Base-by-base conservation (phyloP, 2,329 filamentous ascomycete species). In the Colletotrichum horii region DNA sequence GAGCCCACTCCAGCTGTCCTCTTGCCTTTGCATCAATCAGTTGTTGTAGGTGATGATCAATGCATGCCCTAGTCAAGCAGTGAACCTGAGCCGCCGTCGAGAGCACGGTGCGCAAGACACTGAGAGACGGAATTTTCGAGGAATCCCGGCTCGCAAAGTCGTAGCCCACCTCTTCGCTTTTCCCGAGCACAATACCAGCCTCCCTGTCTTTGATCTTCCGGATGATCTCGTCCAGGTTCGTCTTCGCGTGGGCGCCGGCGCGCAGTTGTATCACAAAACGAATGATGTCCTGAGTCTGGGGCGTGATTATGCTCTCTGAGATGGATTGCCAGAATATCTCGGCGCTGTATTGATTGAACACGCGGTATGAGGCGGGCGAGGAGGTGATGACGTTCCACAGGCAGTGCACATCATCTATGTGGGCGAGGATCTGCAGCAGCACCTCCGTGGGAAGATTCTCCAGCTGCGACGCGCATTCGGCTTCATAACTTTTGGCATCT, bases 401-500 rank as follows among this genome's bases (percentile, higher is more conserved):
- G 8, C 64, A 75, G 19, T 75, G 73, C 4, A 75, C 7, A 28
- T 73, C 73, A 34, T 9, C 22, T 19, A 75, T 30, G 15, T 61
- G 64, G 6, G 73, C 58, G 16, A 75, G 73, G 52, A 73, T 75
- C 14, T 73, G 64, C 22, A 75, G 38, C 2, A 75, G 48, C 2
- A 75, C 56, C 58, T 75, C 73, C 4, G 73, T 69, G 15, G 73
- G 73, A 16, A 75, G 48, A 16, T 58, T 43, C 22, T 75, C 70
- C 12, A 75, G 28, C 14, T 36, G 38, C 3, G 64, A 30, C 3
- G 8, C 4, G 67, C 22, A 16, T 28, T 56, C 73, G 62, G 71
- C 16, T 4, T 19, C 22, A n/a, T n/a, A 8, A 12, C 0, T 22
- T 32, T n/a, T 14, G 8, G 4, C 1, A 22, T 34, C 14, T 19